Conservation (phyloP, 208 protist species). For the Angomonas deanei region DNA sequence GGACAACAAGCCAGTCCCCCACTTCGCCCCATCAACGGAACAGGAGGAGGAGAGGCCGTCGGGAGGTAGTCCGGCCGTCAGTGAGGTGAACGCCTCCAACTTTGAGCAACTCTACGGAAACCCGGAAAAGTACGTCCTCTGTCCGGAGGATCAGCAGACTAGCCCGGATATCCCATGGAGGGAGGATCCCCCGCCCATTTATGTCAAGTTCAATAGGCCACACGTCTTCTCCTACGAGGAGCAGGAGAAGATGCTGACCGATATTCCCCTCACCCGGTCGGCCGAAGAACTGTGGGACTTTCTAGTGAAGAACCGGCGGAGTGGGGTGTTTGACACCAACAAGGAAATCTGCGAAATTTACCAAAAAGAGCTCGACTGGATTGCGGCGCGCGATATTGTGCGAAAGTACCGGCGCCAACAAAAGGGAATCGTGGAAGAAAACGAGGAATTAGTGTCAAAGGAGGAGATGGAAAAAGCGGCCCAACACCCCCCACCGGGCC, state of each 20-base stretch:
- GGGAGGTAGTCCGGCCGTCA: constrained; percentile 6
- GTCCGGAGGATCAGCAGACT: constrained; percentile 15
- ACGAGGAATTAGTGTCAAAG: neutral
- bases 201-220: neutral
- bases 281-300: constrained; percentile 11
- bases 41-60: too few species aligned
- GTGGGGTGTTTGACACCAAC: constrained; percentile 39
- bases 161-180: constrained; percentile 13
- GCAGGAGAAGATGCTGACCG: neutral
- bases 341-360: constrained; percentile 46
- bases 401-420: constrained; percentile 22
- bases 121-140: constrained; percentile 15
- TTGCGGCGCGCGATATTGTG: constrained; percentile 21
- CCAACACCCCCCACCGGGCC: neutral
- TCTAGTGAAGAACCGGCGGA: neutral
- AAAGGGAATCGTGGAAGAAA: constrained; percentile 4
- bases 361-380: constrained; percentile 35
- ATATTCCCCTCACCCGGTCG: neutral
- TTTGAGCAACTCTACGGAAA: constrained; percentile 25
- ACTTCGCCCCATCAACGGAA: too few species aligned
- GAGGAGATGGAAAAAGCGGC: neutral
- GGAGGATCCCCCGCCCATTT: neutral
- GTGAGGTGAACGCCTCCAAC: constrained; percentile 23
- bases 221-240: constrained; percentile 1
- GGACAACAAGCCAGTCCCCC: neutral